Evolutionary conservation across 192 early-diverging fungal species (phyloP).

Genomic region (Paraglomus occultum): DNA sequence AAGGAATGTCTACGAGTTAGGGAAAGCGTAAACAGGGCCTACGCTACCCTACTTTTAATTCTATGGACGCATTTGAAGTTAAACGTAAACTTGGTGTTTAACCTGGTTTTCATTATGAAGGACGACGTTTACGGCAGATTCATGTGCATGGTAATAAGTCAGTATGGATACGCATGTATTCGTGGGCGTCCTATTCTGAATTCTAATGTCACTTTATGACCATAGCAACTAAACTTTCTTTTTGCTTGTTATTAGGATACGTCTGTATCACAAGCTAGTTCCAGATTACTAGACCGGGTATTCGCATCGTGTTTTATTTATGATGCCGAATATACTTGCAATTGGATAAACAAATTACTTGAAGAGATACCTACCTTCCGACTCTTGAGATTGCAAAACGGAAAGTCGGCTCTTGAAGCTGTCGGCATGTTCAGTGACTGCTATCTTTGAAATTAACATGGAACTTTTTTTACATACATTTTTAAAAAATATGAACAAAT

Average conservation of each 20-base stretch:
- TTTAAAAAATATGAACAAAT: too few species aligned
- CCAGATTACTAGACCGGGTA: constrained; percentile 72
- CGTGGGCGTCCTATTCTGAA: background rate
- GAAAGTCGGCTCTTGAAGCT: too few species aligned
- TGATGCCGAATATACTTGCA: constrained; percentile 93
- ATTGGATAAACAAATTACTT: too few species aligned
- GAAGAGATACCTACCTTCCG: too few species aligned
- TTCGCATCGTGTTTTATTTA: constrained; percentile 85
- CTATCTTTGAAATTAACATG: too few species aligned
- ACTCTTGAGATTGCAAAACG: too few species aligned
- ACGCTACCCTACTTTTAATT: constrained; percentile 82
- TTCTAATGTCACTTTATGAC: background rate
- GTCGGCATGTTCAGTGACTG: too few species aligned
- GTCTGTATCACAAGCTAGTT: constrained; percentile 67
- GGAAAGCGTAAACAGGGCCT: constrained; percentile 81
- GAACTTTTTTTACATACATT: too few species aligned
- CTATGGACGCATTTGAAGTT: constrained; percentile 79
- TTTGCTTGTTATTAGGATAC: constrained; percentile 61
- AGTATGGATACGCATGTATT: background rate
- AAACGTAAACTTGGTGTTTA: constrained; percentile 74
- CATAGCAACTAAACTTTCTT: background rate
- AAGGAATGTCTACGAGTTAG: constrained; percentile 92
- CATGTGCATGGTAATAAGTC: constrained; percentile 77
- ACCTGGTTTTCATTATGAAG: constrained; percentile 55
- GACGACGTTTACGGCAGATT: constrained; percentile 80